These are phyloP conservation scores for Passalora sequoiae DNA, from an alignment of 2,329 filamentous ascomycete species.

Conservation along the genomic window DNA sequence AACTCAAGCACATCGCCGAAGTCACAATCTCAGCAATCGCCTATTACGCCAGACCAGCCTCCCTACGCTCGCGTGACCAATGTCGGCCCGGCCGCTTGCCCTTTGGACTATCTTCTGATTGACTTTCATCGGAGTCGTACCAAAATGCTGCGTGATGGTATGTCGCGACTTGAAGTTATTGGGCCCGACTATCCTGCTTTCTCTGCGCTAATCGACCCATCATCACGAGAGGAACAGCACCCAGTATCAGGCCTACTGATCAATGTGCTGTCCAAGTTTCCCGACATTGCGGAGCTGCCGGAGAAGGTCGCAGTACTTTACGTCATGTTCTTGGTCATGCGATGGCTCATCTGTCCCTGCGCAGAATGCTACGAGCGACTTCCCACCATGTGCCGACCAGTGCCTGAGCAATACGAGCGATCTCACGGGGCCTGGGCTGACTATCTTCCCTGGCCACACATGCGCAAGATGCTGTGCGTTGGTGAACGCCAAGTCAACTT, in stretches of 20 bases:
- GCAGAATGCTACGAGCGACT: slow-evolving; percentile 73
- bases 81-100: slow-evolving; percentile 65
- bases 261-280: slow-evolving; percentile 79
- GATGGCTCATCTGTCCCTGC: slow-evolving; percentile 75
- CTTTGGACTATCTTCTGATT: slow-evolving; percentile 71
- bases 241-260: slow-evolving; percentile 80
- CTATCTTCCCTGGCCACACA: slow-evolving; percentile 70
- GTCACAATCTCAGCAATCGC: slow-evolving; percentile 8
- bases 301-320: slow-evolving; percentile 79
- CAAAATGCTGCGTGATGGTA: slow-evolving; percentile 61
- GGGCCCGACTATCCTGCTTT: slow-evolving; percentile 77
- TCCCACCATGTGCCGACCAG: slow-evolving; percentile 66
- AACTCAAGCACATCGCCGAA: slow-evolving; percentile 10
- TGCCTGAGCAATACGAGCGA: slow-evolving; percentile 58
- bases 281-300: slow-evolving; percentile 69
- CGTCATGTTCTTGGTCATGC: slow-evolving; percentile 79
- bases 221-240: slow-evolving; percentile 44
- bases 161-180: slow-evolving; percentile 59
- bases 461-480: slow-evolving; percentile 60
- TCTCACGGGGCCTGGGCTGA: slow-evolving; percentile 79
- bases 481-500: slow-evolving; percentile 50
- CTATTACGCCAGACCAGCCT: slow-evolving; percentile 21
- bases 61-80: slow-evolving; percentile 37
- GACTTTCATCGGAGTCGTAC: slow-evolving; percentile 69
- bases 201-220: slow-evolving; percentile 69